Conservation (phyloP, 345 rosid genomes). For the Adansonia digitata region DNA sequence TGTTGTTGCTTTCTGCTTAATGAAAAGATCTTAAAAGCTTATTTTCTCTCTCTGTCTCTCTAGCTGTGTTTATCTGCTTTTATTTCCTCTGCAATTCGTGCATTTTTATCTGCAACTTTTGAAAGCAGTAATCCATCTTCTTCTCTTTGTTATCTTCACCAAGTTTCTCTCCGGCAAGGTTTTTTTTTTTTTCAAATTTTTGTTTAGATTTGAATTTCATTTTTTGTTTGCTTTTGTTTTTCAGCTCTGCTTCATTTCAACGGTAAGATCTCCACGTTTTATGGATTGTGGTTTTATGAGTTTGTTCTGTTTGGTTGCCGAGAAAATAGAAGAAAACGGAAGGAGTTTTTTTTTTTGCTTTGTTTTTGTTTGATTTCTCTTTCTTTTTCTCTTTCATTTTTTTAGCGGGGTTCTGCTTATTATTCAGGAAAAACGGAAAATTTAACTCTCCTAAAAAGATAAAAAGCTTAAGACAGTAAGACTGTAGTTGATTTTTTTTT, state of each 20-base stretch:
- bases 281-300: too few relatives aligned
- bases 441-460: not conserved
- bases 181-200: not conserved
- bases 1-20: slow-evolving; percentile 55
- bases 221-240: too few relatives aligned
- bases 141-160: slow-evolving; percentile 9
- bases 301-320: slow-evolving; percentile 4
- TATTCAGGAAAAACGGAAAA: not conserved
- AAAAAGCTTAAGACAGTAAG: not conserved
- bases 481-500: not conserved
- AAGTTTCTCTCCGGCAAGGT: slow-evolving; percentile 17
- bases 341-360: not conserved
- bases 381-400: too few relatives aligned
- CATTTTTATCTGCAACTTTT: slow-evolving; percentile 16
- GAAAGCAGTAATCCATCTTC: slow-evolving; percentile 9
- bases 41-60: slow-evolving; percentile 3
- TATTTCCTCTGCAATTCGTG: slow-evolving; percentile 24
- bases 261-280: not conserved
- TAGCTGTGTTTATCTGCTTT: too few relatives aligned
- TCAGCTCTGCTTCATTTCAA: not conserved
- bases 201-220: slow-evolving; percentile 3
- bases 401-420: not conserved
- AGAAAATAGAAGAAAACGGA: not conserved
- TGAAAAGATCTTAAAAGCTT: slow-evolving; percentile 62
- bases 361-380: too few relatives aligned